Evolutionary conservation across 2,329 filamentous ascomycete genomes (phyloP).

Genomic region (Ceratocystis destructans): DNA sequence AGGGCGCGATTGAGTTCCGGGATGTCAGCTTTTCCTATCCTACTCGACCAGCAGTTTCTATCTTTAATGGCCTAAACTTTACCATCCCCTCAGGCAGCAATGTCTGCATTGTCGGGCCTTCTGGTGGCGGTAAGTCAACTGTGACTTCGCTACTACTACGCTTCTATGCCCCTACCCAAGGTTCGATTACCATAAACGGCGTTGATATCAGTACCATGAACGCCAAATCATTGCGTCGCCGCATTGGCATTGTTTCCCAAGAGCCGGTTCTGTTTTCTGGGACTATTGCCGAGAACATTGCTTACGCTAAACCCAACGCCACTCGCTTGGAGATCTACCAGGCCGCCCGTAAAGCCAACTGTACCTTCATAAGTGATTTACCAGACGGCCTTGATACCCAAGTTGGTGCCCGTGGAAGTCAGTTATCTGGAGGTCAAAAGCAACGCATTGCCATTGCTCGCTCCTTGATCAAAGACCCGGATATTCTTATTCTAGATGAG

Average conservation of each 20-base stretch:
- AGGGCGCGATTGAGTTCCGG: conserved; percentile 77
- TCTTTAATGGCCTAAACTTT: conserved; percentile 82
- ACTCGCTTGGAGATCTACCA: conserved; percentile 67
- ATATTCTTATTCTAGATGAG: conserved; percentile 94
- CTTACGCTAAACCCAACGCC: conserved; percentile 74
- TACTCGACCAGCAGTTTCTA: conserved; percentile 77
- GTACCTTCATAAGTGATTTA: conserved; percentile 91
- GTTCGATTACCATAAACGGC: conserved; percentile 70
- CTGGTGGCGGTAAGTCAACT: conserved; percentile 90
- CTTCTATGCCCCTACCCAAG: conserved; percentile 74
- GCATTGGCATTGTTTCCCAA: conserved; percentile 89
- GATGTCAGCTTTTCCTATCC: conserved; percentile 85
- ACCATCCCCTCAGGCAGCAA: conserved; percentile 87
- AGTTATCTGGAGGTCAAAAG: conserved; percentile 92
- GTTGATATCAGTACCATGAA: conserved; percentile 77
- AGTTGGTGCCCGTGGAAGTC: conserved; percentile 81
- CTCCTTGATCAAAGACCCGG: conserved; percentile 85
- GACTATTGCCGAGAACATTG: conserved; percentile 75
- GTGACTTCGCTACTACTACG: conserved; percentile 81
- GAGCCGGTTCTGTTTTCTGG: conserved; percentile 88
- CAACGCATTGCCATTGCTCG: conserved; percentile 95
- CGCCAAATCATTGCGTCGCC: conserved; percentile 77
- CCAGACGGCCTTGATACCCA: conserved; percentile 90
- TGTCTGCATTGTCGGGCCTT: conserved; percentile 91
- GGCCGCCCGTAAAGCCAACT: conserved; percentile 85